A percentile compares a stretch with the other conserved stretches of the same genome.
These are phyloP conservation scores for Lentinula sp. DNA, from an alignment of 768 basidiomycete species.

Conservation along the genomic window DNA sequence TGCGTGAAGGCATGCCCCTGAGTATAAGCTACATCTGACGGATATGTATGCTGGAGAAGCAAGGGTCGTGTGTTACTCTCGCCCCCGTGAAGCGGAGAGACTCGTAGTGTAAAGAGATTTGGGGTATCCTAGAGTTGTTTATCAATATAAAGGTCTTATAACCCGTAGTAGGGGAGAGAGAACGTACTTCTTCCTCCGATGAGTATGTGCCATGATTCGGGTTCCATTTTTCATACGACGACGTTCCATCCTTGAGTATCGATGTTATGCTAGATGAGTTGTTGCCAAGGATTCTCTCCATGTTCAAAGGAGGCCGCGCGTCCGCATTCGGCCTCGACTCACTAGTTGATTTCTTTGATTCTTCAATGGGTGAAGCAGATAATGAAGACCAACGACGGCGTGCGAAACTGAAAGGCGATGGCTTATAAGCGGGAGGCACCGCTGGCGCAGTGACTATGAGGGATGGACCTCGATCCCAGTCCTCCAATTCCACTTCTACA, in stretches of 20 bases:
- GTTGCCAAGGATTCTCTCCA: not conserved
- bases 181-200: constrained; percentile 7
- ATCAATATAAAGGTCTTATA: not conserved
- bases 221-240: not conserved
- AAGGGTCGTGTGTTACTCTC: not conserved
- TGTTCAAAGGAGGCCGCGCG: not conserved
- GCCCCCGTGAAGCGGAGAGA: not conserved
- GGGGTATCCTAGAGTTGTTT: not conserved
- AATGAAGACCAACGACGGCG: constrained; percentile 53
- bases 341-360: constrained; percentile 1
- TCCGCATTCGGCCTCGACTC: not conserved
- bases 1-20: constrained; percentile 34
- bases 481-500: constrained; percentile 2
- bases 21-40: constrained; percentile 5
- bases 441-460: constrained; percentile 13
- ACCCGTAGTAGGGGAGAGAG: not conserved
- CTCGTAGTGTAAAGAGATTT: not conserved
- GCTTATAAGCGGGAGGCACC: constrained; percentile 42
- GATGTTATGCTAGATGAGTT: not conserved
- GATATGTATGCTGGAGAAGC: constrained; percentile 5
- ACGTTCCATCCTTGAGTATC: not conserved
- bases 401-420: constrained; percentile 60
- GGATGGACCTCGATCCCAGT: constrained; percentile 1
- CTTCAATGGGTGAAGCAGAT: constrained; percentile 26
- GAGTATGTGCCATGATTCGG: not conserved